Base-by-base conservation (phyloP, 495 filamentous ascomycete genomes). In the Lasiosphaeris hirsuta region DNA sequence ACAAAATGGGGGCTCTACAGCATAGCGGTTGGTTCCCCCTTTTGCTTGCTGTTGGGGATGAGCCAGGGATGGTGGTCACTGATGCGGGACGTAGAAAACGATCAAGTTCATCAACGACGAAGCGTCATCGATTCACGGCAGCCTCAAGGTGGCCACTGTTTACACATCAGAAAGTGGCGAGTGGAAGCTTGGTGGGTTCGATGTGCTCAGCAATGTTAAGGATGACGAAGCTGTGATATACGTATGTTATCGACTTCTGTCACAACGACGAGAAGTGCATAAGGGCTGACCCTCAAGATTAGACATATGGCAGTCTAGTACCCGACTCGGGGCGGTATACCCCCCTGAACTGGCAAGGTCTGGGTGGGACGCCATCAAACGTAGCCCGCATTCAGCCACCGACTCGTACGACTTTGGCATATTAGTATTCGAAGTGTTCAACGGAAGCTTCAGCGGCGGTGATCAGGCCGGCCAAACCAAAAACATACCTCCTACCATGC, bases 91-190 rank as follows among this genome's bases (percentile, higher is more conserved):
- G 9, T 55, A 93, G 87, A 89, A 89, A 70, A 96, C 94, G 0
- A 71, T 97, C 41, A 95, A 93, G 66, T 98, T 98, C 64, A 89
- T 98, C 63, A 97, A 97, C 65, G 87, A 89, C 37, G 95, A 97
- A 62, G 94, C 93, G 2, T 79, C 86, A 4, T 96, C 91, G 0
- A 84, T 97, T 4, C 94, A 98, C 63, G 94, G 92, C 38, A 90
- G 82, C 58, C 77, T 97, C 30, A 83, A 90, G 52, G 84, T 87
- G 17, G 88, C 90, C 2, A 96, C 93, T 0, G 81, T 98, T 61
- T 97, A 87, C 67, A 90, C 86, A 11, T 89, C 90, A 69, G 92
- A 97, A 69, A 96, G 94, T 72, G 94, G 94, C 33, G 94, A 97
- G 69, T 98, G 94, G 94, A 97, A 94, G 69, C 74, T 98, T 3